Evolutionary conservation across 1,284 basidiomycete species (phyloP).

Genomic region (Microbotryum saponariae): DNA sequence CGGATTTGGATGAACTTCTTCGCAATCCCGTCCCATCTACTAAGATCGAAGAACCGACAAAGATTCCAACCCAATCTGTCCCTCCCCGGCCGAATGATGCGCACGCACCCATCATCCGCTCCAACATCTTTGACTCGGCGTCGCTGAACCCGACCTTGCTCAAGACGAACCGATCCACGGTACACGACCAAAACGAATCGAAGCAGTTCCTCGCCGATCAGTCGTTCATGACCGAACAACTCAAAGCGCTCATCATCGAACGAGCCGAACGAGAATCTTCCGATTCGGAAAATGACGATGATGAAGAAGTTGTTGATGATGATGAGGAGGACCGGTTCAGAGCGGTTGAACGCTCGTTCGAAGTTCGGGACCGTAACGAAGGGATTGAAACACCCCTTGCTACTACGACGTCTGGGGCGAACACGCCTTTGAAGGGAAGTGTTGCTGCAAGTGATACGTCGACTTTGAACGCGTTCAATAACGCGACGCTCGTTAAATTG

Average conservation of each 20-base stretch:
- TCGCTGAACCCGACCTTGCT: constrained; percentile 51
- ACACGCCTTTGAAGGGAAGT: too few species aligned
- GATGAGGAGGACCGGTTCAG: not conserved
- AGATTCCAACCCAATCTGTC: not conserved
- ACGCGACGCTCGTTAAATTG: constrained; percentile 32
- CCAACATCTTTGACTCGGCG: constrained; percentile 66
- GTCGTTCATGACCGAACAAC: constrained; percentile 10
- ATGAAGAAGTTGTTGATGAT: constrained; percentile 47
- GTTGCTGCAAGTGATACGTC: not conserved
- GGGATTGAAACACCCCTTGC: too few species aligned
- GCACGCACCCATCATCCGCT: constrained; percentile 43
- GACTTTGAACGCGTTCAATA: not conserved
- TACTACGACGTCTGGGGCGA: too few species aligned
- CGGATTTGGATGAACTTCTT: constrained; percentile 26
- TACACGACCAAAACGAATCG: too few species aligned
- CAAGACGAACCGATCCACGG: not conserved
- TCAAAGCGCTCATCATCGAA: constrained; percentile 49
- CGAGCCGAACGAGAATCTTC: constrained; percentile 57
- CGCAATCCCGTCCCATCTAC: too few species aligned
- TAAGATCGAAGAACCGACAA: not conserved
- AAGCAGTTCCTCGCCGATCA: not conserved
- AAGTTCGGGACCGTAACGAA: too few species aligned
- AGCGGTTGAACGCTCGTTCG: constrained; percentile 25
- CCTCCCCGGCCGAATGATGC: not conserved
- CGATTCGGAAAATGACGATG: constrained; percentile 56